These are phyloP conservation scores for Wickerhamomyces ciferrii DNA, from an alignment of 805 yeast species.

Conservation along the genomic window DNA sequence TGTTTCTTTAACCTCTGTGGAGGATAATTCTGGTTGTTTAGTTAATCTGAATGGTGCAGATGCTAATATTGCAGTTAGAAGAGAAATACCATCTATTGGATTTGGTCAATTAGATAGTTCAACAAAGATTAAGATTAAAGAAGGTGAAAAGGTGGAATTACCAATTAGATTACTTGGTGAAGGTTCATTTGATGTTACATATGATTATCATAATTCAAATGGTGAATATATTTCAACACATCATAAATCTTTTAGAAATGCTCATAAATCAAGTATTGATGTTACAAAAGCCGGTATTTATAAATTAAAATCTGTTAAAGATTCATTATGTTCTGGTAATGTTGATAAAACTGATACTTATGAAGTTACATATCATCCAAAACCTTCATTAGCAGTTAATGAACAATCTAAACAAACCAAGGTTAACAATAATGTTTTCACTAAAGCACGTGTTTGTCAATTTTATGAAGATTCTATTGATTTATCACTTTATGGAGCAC, in stretches of 20 bases:
- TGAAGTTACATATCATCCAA: conserved; percentile 36
- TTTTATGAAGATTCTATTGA: conserved; percentile 43
- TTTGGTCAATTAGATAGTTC: conserved; percentile 36
- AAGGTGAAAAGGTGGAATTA: conserved; percentile 53
- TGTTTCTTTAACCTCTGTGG: conserved; percentile 55
- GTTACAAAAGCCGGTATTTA: conserved; percentile 44
- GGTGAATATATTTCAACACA: conserved; percentile 22
- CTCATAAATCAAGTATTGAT: conserved; percentile 27
- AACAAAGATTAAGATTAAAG: conserved; percentile 39
- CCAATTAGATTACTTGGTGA: conserved; percentile 60
- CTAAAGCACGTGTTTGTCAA: conserved; percentile 40
- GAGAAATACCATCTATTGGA: conserved; percentile 58
- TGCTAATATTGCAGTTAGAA: conserved; percentile 60
- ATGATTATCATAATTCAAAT: conserved; percentile 24
- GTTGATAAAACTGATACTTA: conserved; percentile 30
- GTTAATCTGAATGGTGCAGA: conserved; percentile 66
- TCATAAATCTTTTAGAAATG: conserved; percentile 11
- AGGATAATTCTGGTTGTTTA: conserved; percentile 74
- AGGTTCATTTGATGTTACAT: conserved; percentile 41
- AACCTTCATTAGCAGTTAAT: conserved; percentile 38
- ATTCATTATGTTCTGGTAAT: conserved; percentile 46
- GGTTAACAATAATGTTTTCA: conserved; percentile 20
- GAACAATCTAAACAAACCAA: conserved; percentile 24
- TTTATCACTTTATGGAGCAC: conserved; percentile 46
- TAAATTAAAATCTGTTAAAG: conserved; percentile 37